Evolutionary conservation across 495 filamentous ascomycete genomes (phyloP).

Genomic region (Penicillium fimorum): DNA sequence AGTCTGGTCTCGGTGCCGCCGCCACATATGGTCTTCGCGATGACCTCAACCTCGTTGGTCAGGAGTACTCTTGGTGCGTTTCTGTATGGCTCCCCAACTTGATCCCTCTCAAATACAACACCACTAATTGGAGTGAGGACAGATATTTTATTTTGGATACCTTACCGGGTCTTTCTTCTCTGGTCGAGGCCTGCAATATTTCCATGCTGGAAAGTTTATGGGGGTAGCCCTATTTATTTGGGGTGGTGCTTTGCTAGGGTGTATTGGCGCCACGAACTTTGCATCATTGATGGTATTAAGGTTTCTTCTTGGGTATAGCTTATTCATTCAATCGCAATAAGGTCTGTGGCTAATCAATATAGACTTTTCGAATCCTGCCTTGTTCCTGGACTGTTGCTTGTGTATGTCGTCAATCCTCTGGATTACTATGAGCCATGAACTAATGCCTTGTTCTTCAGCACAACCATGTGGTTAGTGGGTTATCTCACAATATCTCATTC

Average conservation of each 20-base stretch:
- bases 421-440: background rate
- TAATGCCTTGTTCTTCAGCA: background rate
- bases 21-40: background rate
- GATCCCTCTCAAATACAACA: background rate
- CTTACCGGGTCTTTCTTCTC: background rate
- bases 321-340: background rate
- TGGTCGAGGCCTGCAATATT: background rate
- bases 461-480: background rate
- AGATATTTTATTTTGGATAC: background rate
- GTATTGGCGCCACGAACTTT: background rate
- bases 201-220: background rate
- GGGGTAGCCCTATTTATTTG: background rate
- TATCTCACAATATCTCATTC: background rate
- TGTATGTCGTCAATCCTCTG: background rate
- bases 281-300: background rate
- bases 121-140: background rate
- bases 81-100: background rate
- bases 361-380: background rate
- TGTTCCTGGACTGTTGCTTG: background rate
- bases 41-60: background rate
- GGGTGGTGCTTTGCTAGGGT: background rate
- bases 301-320: background rate
- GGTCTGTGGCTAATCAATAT: background rate
- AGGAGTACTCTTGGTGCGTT: constrained; percentile 2
- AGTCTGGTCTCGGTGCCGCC: background rate